Base-by-base conservation (phyloP, 2,329 filamentous ascomycete genomes). In the Penicillium occitanis region DNA sequence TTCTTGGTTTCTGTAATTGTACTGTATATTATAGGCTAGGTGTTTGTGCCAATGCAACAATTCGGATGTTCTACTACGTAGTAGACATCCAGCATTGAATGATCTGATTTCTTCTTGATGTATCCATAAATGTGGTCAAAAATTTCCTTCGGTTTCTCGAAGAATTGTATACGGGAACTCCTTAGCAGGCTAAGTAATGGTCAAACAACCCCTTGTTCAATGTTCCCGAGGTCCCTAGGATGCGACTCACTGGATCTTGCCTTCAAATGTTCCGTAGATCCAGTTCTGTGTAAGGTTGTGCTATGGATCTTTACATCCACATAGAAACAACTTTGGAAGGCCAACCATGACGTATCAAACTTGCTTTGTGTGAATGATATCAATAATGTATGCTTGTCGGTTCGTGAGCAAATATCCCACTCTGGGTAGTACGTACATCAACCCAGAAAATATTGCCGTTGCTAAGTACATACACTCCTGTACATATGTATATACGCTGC, bases 21-120 rank as follows among this genome's bases (percentile, higher is more conserved):
- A 63, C 50, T 63, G 61, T 63, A 63, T 30, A 63, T 46, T 63
- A 63, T 46, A 51, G 40, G 58, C 58, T 60, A 25, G 42, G 28
- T 33, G 42, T 51, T 50, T 35, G n/a, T 42, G 59, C 59, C 28
- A 46, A 61, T 61, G 44, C 59, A 61, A 61, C 59, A 61, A 61
- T 4, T 10, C 28, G 8, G 53, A 57, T 57, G 51, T 57, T 14
- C 30, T 55, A 7, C n/a, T 2, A 11, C 22, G 8, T 11, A n/a
- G 8, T 19, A 35, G 51, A 55, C n/a, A 14, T 50, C 22, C 3
- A 10, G 5, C 22, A 55, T 57, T 25, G 19, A 57, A 10, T 55
- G 28, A 35, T 57, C n/a, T 11, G 22, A 14, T 11, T 19, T 35
- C 17, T 28, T 28, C 30, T 17, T 57, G 11, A 25, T 17, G 17